Evolutionary conservation across 805 yeast genomes (phyloP), one percentile per base, ranked within the genome.

Genomic region (Saturnispora dispora): DNA sequence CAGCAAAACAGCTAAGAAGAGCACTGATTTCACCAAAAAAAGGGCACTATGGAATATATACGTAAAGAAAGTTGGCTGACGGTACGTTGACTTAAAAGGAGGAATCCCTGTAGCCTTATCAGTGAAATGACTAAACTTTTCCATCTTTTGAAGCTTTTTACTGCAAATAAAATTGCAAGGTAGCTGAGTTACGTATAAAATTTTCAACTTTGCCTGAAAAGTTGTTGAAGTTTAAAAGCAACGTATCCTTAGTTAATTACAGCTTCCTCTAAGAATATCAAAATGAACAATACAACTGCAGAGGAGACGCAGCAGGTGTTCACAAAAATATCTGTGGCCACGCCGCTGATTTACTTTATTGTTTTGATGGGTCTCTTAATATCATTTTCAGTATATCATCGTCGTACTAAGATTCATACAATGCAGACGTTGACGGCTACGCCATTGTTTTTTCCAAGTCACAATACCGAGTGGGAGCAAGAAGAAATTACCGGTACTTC

Each of bases 101-200:
- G 95, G 83, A 35, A 89, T 85, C n/a, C 96, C 96, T 1, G 96
- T 89, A 4, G 91, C 93, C 55, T 82, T 85, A 63, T 88, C 96
- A 66, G 96, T 76, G 83, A 86, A 88, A 54, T 77, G 76, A 25
- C 93, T 81, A 68, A 79, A 89, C 67, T 85, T 83, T 68, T 86
- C 95, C 96, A 89, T 85, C 10, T 9, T 50, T 20, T 28, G 5
- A 18, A 20, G 27, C 33, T 13, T 9, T 30, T 13, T 11, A 30
- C 11, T 5, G 5, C 7, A 33, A 20, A 20, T 13, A 44, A 32
- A 44, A 30, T 30, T 30, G 5, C 17, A 11, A n/a, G 27, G 8
- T 37, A 10, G 7, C 18, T 17, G 22, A 17, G 23, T 17, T 18
- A 17, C 13, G 22, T 37, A 10, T 37, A 37, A 37, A 37, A 17